Conservation (phyloP, 176 grass and related monocot species). For the Secale cereale region DNA sequence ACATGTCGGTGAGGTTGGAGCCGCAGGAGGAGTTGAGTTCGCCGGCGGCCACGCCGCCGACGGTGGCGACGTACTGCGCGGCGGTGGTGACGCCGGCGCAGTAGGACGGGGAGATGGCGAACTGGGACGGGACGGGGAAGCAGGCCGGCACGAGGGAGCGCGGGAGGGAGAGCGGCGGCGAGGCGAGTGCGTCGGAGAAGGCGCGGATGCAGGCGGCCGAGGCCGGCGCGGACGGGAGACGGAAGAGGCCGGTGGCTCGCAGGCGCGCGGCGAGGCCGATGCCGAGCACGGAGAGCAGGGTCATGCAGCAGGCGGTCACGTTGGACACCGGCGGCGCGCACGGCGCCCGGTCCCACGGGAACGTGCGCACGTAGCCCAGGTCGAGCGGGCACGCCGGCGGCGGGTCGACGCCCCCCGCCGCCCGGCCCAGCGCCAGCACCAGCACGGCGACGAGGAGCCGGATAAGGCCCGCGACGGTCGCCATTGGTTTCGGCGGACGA, state of each 20-base stretch:
- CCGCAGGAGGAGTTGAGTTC: constrained; percentile 53
- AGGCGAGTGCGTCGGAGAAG: constrained; percentile 41
- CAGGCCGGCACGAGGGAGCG: constrained; percentile 43
- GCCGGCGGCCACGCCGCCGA: constrained; percentile 9
- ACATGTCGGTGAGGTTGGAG: constrained; percentile 35
- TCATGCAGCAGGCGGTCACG: constrained; percentile 53
- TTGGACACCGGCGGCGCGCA: constrained; percentile 47
- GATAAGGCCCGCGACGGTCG: background rate
- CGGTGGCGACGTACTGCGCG: background rate
- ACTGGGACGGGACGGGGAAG: constrained; percentile 41
- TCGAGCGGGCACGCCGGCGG: constrained; percentile 56
- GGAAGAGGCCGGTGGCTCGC: constrained; percentile 56
- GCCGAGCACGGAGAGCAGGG: constrained; percentile 59
- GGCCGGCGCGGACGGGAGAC: constrained; percentile 45
- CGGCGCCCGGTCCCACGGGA: constrained; percentile 65
- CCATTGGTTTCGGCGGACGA: constrained; percentile 15
- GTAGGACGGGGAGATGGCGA: constrained; percentile 52
- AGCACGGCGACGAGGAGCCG: background rate
- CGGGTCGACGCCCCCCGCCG: background rate
- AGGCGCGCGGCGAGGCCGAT: constrained; percentile 58
- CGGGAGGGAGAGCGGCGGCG: constrained; percentile 56
- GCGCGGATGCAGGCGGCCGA: constrained; percentile 53
- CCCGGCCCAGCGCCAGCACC: background rate
- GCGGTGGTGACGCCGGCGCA: constrained; percentile 62
- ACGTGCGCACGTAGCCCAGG: constrained; percentile 66